Evolutionary conservation across 225 moss, liverwort and hornwort species (phyloP), one percentile per base, ranked within the genome.

Genomic region (Antitrichia curtipendula): DNA sequence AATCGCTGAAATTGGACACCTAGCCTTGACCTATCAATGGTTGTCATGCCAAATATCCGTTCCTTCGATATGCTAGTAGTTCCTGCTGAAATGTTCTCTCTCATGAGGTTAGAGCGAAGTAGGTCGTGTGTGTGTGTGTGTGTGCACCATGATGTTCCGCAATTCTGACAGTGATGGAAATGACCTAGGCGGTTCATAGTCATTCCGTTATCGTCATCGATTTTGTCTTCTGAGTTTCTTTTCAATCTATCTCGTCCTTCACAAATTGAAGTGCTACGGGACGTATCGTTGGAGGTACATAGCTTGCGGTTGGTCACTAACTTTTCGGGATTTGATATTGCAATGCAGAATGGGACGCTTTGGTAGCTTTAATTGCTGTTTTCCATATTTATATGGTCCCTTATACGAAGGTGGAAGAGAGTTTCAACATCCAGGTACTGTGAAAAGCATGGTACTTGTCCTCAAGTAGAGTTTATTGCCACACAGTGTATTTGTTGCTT

Each of bases 351-450:
- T 99, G 95, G 97, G 99, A 97, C 91, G 69, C 94, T 68, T 88
- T 97, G 78, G 80, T 96, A 78, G 93, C 91, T 86, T 88, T 87
- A n/a, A 87, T 97, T 87, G 90, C 94, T 69, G 89, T 92, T 84
- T 78, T 96, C 15, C 97, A 99, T 85, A 78, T 96, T 69, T 81
- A 93, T 57, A 94, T 97, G 96, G 94, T 96, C 76, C 99, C 99
- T 56, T 99, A 93, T 65, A 96, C 97, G 56, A 99, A 99, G 94
- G 99, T 99, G 69, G 99, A 99, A 91, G 99, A 99, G 92, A 99
- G 97, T 92, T 99, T 99, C 83, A 99, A 99, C 78, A 91, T 93
- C 57, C 99, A 99, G 99, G 96, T 96, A 88, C 58, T 40, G 62
- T 86, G 70, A 70, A 62, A 86, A 83, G 75, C 78, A 45, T 82